Conservation (phyloP, 2,329 filamentous ascomycete species). For the Neurospora crassa region DNA sequence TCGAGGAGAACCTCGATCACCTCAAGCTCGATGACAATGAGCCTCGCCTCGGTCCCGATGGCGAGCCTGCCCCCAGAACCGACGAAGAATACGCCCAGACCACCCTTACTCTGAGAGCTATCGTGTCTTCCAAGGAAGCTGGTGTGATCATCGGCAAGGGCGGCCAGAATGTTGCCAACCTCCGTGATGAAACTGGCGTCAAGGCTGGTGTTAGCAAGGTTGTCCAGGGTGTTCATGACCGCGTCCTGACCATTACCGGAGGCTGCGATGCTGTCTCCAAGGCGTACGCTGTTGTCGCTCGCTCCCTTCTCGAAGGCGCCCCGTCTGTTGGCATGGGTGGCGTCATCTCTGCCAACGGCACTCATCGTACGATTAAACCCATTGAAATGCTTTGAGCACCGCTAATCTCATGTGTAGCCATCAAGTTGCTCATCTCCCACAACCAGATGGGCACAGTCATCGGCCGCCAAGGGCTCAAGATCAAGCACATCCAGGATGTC, state of each 20-base stretch:
- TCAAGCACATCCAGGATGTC: conserved; percentile 97
- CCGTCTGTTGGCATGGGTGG: conserved; percentile 96
- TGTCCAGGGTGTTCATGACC: conserved; percentile 92
- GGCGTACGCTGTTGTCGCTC: conserved; percentile 88
- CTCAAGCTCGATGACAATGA: conserved; percentile 56
- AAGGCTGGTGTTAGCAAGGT: conserved; percentile 99
- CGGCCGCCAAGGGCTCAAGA: conserved; percentile 90
- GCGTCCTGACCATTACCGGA: conserved; percentile 91
- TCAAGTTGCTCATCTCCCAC: conserved; percentile 97
- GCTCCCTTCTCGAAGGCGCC: conserved; percentile 83
- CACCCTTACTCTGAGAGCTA: conserved; percentile 88
- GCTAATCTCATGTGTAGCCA: conserved; percentile 48
- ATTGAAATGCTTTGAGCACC: not conserved
- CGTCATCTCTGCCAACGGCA: conserved; percentile 75
- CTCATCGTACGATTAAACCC: conserved; percentile 67
- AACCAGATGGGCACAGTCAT: conserved; percentile 99
- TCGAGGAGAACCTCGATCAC: conserved; percentile 53
- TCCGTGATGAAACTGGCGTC: conserved; percentile 94
- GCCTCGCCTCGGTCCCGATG: conserved; percentile 56
- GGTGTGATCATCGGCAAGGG: conserved; percentile 98
- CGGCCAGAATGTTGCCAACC: conserved; percentile 94
- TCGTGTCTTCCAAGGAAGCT: conserved; percentile 97
- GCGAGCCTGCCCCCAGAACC: conserved; percentile 75
- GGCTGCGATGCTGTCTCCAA: conserved; percentile 79
- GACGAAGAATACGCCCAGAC: conserved; percentile 94